Conservation (phyloP, 1,284 basidiomycete genomes). For the Sphaerobolus stellatus region DNA sequence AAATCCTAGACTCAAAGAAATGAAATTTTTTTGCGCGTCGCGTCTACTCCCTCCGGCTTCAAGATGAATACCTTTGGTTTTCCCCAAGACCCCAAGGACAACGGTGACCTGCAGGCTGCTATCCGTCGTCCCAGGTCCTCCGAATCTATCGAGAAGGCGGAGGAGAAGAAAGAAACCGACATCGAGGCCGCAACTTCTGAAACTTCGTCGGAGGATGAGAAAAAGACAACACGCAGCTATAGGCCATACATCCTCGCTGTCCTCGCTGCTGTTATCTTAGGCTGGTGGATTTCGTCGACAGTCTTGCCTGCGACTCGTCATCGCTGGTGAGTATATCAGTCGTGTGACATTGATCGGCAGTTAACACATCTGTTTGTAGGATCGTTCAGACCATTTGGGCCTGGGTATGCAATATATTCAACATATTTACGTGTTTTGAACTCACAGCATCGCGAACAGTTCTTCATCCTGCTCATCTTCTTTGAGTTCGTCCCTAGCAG, state of each 20-base stretch:
- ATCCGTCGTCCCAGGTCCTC: background rate
- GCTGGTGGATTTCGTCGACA: slow-evolving; percentile 80
- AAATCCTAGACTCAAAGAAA: no score
- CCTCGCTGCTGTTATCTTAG: slow-evolving; percentile 62
- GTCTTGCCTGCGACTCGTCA: slow-evolving; percentile 65
- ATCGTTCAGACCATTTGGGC: slow-evolving; percentile 77
- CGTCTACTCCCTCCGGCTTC: no score
- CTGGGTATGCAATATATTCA: slow-evolving; percentile 72
- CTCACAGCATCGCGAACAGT: slow-evolving; percentile 1
- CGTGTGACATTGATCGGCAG: background rate
- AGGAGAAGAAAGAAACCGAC: background rate
- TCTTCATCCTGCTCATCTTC: slow-evolving; percentile 50
- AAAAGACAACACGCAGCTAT: background rate
- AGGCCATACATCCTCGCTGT: slow-evolving; percentile 48
- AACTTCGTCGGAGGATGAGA: background rate
- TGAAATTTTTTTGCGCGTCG: no score
- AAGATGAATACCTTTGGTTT: no score
- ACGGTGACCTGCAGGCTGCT: background rate
- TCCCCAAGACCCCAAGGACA: no score
- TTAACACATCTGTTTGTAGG: slow-evolving; percentile 37
- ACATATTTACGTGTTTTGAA: background rate
- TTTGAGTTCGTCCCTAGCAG: slow-evolving; percentile 77
- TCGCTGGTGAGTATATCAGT: slow-evolving; percentile 55
- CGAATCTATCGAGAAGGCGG: background rate
- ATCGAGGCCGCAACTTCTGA: background rate